phyloP scores from a whole-genome alignment of 225 moss, liverwort and hornwort genomes.

The Straminergon stramineum region DNA sequence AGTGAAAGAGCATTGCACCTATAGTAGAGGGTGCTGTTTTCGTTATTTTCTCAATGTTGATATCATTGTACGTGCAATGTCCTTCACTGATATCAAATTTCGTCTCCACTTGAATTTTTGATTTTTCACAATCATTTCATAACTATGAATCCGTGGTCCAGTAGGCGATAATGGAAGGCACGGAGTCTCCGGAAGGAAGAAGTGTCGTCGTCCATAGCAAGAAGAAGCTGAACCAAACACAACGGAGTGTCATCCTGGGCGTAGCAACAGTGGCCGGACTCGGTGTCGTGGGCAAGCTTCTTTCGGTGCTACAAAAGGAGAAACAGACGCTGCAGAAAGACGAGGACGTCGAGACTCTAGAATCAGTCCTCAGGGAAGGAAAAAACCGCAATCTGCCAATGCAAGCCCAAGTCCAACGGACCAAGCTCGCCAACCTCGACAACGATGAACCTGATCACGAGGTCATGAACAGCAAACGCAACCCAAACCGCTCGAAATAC shows the following conservation, averaged over 20 bases:
- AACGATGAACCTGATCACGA: slow-evolving; percentile 39
- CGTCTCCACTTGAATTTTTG: background rate
- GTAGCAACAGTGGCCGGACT: slow-evolving; percentile 20
- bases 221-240: slow-evolving; percentile 1
- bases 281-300: slow-evolving; percentile 22
- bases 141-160: background rate
- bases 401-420: slow-evolving; percentile 34
- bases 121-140: background rate
- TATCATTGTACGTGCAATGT: background rate
- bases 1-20: too few relatives aligned
- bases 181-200: background rate
- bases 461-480: background rate
- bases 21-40: too few relatives aligned
- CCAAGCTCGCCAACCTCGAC: slow-evolving; percentile 34
- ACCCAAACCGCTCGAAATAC: slow-evolving; percentile 10
- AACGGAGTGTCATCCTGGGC: slow-evolving; percentile 23
- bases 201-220: background rate
- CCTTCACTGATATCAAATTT: background rate
- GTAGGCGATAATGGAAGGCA: background rate
- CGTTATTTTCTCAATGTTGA: background rate
- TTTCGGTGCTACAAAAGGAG: slow-evolving; percentile 11
- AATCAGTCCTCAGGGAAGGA: slow-evolving; percentile 8
- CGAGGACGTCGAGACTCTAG: slow-evolving; percentile 20
- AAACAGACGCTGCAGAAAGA: slow-evolving; percentile 6
- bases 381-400: background rate